phyloP scores from a whole-genome alignment of 2,329 filamentous ascomycete species.

The Aspergillus spinulosporus region DNA sequence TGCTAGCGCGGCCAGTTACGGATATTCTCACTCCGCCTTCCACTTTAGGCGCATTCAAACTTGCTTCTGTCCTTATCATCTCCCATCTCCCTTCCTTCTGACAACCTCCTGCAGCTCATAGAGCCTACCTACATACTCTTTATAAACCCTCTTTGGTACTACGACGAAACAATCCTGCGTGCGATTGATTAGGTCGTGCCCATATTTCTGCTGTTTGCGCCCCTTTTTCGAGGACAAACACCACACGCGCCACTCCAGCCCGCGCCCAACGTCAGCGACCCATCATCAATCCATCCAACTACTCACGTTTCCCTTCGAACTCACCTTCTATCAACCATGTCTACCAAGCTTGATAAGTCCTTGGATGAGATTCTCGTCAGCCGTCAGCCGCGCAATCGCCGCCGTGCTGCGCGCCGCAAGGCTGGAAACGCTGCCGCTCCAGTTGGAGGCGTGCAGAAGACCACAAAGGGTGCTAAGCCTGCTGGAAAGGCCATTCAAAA shows the following conservation, averaged over 20 bases:
- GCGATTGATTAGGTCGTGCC: not conserved
- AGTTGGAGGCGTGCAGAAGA: conserved; percentile 84
- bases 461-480: conserved; percentile 52
- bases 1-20: conserved; percentile 23
- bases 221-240: conserved; percentile 13
- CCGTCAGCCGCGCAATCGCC: conserved; percentile 51
- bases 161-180: not conserved
- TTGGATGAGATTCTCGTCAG: conserved; percentile 95
- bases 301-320: conserved; percentile 8
- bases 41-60: conserved; percentile 17
- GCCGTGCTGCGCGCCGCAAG: conserved; percentile 40
- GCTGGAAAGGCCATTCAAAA: conserved; percentile 58
- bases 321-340: conserved; percentile 60
- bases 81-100: conserved; percentile 14
- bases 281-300: conserved; percentile 9
- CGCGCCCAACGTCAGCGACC: conserved; percentile 16
- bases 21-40: conserved; percentile 18
- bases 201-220: not conserved
- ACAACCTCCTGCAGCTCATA: conserved; percentile 19
- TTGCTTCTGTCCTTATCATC: conserved; percentile 15
- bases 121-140: not conserved
- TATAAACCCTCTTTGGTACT: conserved; percentile 3
- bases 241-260: conserved; percentile 14
- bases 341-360: conserved; percentile 93
- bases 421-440: conserved; percentile 61